A percentile compares a stretch with the other conserved stretches of the same genome.
These are phyloP conservation scores for Trypanosoma caninum DNA, from an alignment of 208 protist species.

Conservation along the genomic window DNA sequence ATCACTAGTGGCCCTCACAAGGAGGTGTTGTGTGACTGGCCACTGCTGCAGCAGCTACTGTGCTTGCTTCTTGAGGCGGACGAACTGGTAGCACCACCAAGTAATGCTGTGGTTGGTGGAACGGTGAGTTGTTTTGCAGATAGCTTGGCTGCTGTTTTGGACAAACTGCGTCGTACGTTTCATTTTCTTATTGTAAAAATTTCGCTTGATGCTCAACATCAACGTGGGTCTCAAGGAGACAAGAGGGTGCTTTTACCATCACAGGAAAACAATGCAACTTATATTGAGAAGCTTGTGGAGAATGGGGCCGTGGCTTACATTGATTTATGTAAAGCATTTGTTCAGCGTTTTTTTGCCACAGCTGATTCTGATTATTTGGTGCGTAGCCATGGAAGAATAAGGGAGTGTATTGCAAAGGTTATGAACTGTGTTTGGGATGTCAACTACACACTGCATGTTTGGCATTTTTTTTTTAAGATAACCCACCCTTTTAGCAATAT, in stretches of 20 bases:
- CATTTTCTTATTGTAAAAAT: constrained; percentile 43
- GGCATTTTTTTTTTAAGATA: constrained; percentile 6
- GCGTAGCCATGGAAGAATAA: background rate
- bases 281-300: constrained; percentile 7
- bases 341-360: background rate
- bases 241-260: background rate
- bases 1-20: constrained; percentile 51
- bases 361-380: background rate
- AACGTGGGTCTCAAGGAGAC: background rate
- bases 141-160: constrained; percentile 39
- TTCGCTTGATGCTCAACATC: constrained; percentile 37
- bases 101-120: background rate
- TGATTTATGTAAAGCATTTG: constrained; percentile 23
- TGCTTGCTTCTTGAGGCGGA: constrained; percentile 3
- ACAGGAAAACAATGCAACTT: background rate
- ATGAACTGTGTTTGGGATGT: constrained; percentile 28
- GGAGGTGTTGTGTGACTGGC: constrained; percentile 57
- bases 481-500: background rate
- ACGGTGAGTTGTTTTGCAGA: constrained; percentile 31
- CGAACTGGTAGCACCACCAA: background rate
- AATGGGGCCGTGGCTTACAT: constrained; percentile 12
- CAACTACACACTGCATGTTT: constrained; percentile 25
- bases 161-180: constrained; percentile 59
- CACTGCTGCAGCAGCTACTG: constrained; percentile 24
- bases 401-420: constrained; percentile 14